These are phyloP conservation scores for Starmera quercuum DNA, from an alignment of 805 yeast species.

Conservation along the genomic window DNA sequence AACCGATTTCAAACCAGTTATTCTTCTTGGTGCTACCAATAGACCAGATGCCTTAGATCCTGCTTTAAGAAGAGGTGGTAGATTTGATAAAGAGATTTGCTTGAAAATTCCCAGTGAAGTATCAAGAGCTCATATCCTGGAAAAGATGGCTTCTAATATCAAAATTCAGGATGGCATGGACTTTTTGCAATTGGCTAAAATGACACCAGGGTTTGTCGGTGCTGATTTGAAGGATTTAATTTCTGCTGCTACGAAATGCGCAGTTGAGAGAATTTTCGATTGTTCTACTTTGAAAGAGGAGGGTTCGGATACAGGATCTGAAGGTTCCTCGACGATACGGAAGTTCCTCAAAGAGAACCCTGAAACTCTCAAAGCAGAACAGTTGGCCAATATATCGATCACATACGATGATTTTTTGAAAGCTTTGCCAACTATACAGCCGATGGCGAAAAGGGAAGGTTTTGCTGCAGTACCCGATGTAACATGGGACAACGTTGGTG, in stretches of 20 bases:
- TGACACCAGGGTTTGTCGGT: slow-evolving; percentile 97
- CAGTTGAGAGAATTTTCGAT: slow-evolving; percentile 80
- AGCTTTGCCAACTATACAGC: slow-evolving; percentile 91
- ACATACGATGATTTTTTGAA: slow-evolving; percentile 70
- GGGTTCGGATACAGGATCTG: slow-evolving; percentile 18
- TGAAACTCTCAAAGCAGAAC: slow-evolving; percentile 65
- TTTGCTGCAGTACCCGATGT: slow-evolving; percentile 98
- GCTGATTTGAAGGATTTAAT: slow-evolving; percentile 93
- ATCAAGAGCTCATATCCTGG: slow-evolving; percentile 67
- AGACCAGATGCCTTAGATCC: slow-evolving; percentile 94
- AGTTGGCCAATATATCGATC: slow-evolving; percentile 69
- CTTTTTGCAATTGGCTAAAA: slow-evolving; percentile 66
- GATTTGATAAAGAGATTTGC: slow-evolving; percentile 93
- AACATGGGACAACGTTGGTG: slow-evolving; percentile 93
- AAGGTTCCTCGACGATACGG: slow-evolving; percentile 58
- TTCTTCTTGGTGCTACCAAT: slow-evolving; percentile 93
- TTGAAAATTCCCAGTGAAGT: slow-evolving; percentile 90
- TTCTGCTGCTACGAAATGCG: slow-evolving; percentile 91
- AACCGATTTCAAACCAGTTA: slow-evolving; percentile 88
- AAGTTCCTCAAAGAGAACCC: slow-evolving; percentile 70
- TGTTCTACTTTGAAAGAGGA: slow-evolving; percentile 25
- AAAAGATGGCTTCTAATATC: slow-evolving; percentile 61
- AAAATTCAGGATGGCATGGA: slow-evolving; percentile 67
- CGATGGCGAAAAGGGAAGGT: slow-evolving; percentile 96
- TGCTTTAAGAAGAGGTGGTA: slow-evolving; percentile 91